Percentiles rank a stretch among this genome's conserved stretches.
These are phyloP conservation scores for Inga laurina DNA, from an alignment of 306 rosid genomes.

Conservation along the genomic window DNA sequence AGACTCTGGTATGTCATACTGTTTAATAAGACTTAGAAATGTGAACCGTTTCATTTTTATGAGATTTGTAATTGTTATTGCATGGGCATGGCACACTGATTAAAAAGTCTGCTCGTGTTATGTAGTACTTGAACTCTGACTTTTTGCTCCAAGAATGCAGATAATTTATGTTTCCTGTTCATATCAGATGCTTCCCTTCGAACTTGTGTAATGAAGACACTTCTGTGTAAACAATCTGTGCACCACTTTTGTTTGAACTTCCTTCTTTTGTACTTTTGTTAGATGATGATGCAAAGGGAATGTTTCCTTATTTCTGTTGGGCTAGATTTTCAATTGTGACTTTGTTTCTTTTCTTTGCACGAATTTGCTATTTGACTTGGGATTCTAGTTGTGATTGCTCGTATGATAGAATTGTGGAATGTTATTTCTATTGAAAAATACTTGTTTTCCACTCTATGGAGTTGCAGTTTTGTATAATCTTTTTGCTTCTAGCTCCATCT, in stretches of 20 bases:
- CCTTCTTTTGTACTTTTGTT: too few species aligned
- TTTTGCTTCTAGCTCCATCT: neutral
- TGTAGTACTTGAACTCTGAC: neutral
- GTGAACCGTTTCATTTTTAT: constrained; percentile 8
- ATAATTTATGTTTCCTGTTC: constrained; percentile 4
- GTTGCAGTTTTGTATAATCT: neutral
- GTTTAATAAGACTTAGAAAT: constrained; percentile 4
- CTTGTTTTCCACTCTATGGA: neutral
- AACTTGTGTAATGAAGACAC: neutral
- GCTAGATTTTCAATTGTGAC: neutral
- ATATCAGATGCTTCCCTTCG: neutral
- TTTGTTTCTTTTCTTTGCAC: neutral
- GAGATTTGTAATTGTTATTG: constrained; percentile 20
- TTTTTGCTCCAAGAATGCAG: constrained; percentile 9
- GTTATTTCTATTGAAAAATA: neutral
- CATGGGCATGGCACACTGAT: constrained; percentile 20
- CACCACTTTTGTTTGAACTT: neutral
- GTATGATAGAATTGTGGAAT: neutral
- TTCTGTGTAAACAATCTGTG: neutral
- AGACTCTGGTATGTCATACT: constrained; percentile 69
- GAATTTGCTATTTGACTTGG: neutral
- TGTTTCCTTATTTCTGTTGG: neutral
- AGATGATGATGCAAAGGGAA: neutral
- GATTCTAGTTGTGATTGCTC: neutral
- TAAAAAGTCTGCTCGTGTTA: constrained; percentile 8